Conservation (phyloP, 768 basidiomycete species). For the Leccinum uliginosum region DNA sequence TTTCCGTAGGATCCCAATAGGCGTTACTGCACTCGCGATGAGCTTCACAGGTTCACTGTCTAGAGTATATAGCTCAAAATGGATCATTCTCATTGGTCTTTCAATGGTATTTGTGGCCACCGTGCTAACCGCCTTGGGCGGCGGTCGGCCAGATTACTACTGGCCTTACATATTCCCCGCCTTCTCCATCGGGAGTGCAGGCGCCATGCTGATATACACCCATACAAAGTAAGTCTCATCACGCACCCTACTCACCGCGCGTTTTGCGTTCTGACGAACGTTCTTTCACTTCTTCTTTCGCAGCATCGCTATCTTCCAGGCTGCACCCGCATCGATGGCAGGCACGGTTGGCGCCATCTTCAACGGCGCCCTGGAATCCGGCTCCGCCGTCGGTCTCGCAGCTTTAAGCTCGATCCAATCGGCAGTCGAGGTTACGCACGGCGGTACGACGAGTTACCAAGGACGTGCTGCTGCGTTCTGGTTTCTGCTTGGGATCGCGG, state of each 20-base stretch:
- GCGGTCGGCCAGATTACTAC: slow-evolving; percentile 38
- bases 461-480: slow-evolving; percentile 45
- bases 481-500: slow-evolving; percentile 39
- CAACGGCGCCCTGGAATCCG: slow-evolving; percentile 51
- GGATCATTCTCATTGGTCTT: slow-evolving; percentile 42
- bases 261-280: background rate
- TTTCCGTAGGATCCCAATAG: slow-evolving; percentile 37
- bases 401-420: slow-evolving; percentile 47
- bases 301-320: slow-evolving; percentile 50
- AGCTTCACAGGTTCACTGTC: slow-evolving; percentile 39
- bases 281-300: background rate
- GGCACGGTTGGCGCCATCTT: slow-evolving; percentile 58
- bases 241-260: background rate
- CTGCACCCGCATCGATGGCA: slow-evolving; percentile 43
- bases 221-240: slow-evolving; percentile 43
- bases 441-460: slow-evolving; percentile 29
- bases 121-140: slow-evolving; percentile 40
- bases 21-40: slow-evolving; percentile 34
- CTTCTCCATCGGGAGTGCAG: slow-evolving; percentile 44
- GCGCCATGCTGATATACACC: slow-evolving; percentile 41
- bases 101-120: slow-evolving; percentile 36
- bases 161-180: slow-evolving; percentile 49
- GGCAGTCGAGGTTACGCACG: slow-evolving; percentile 35
- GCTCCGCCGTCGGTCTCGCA: slow-evolving; percentile 48
- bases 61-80: slow-evolving; percentile 38